Evolutionary conservation across 1,284 basidiomycete genomes (phyloP).

Genomic region (Chiua sp.): DNA sequence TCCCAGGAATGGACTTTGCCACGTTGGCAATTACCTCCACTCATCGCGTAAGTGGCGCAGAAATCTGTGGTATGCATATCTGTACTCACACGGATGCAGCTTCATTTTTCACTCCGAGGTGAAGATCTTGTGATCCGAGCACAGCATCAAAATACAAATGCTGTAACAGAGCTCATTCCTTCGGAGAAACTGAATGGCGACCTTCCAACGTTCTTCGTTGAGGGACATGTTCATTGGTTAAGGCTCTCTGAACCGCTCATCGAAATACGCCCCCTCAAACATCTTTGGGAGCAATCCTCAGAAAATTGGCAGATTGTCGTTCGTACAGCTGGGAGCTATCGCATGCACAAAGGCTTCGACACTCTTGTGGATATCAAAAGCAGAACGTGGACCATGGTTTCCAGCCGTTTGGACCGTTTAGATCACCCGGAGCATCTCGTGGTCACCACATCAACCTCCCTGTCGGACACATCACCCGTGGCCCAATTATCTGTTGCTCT

Average conservation of each 20-base stretch:
- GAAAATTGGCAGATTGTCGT: conserved; percentile 12
- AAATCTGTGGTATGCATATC: not conserved
- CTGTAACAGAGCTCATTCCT: conserved; percentile 42
- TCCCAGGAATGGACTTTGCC: conserved; percentile 43
- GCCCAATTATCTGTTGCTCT: not conserved
- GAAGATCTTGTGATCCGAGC: conserved; percentile 27
- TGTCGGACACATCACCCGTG: not conserved
- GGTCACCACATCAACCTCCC: not conserved
- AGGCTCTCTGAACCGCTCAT: conserved; percentile 29
- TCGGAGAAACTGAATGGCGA: conserved; percentile 36
- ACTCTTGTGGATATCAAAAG: conserved; percentile 36
- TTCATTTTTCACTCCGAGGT: conserved; percentile 34
- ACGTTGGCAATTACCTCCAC: conserved; percentile 29
- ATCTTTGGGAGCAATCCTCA: conserved; percentile 18
- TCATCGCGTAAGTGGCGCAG: conserved; percentile 25
- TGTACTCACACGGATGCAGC: conserved; percentile 13
- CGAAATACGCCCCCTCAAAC: conserved; percentile 40
- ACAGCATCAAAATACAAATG: not conserved
- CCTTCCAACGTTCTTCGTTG: conserved; percentile 39
- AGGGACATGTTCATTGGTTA: conserved; percentile 44
- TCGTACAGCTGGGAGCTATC: conserved; percentile 1
- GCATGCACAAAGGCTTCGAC: conserved; percentile 13
- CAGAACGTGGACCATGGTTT: conserved; percentile 34
- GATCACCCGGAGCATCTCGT: not conserved
- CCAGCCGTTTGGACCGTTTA: conserved; percentile 29